These are phyloP conservation scores for Albophoma yamanashiensis DNA, from an alignment of 2,329 filamentous ascomycete genomes.

Conservation along the genomic window DNA sequence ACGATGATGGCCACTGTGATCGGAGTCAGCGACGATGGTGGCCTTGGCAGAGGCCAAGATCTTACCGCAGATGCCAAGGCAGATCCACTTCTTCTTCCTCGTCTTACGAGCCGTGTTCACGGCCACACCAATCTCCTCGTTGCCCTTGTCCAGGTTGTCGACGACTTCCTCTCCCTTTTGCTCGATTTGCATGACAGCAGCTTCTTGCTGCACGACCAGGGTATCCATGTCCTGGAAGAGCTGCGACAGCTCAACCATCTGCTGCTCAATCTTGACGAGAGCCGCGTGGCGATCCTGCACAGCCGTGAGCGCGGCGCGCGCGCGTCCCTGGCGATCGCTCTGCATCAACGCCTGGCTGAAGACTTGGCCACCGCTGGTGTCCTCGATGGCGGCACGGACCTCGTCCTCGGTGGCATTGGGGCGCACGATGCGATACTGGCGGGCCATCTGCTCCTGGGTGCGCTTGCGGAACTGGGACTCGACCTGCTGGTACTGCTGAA, in stretches of 20 bases:
- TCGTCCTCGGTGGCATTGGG: constrained; percentile 73
- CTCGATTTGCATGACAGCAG: constrained; percentile 69
- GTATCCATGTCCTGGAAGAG: constrained; percentile 86
- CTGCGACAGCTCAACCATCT: constrained; percentile 78
- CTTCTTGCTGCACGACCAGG: constrained; percentile 78
- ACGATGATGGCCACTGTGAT: constrained; percentile 38
- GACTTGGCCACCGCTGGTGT: constrained; percentile 62
- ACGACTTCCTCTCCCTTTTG: constrained; percentile 78
- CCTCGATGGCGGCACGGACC: constrained; percentile 66
- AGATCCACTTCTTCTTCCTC: constrained; percentile 95
- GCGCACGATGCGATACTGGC: constrained; percentile 83
- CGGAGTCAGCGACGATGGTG: constrained; percentile 13
- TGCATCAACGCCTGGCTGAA: constrained; percentile 82
- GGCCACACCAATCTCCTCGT: constrained; percentile 71
- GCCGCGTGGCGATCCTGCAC: constrained; percentile 76
- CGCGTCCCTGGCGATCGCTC: constrained; percentile 71
- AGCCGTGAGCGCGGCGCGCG: constrained; percentile 65
- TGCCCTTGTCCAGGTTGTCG: constrained; percentile 75
- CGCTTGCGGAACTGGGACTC: constrained; percentile 74
- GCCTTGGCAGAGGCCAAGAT: neutral
- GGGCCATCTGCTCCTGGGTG: constrained; percentile 71
- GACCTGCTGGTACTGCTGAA: constrained; percentile 69
- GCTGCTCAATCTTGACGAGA: constrained; percentile 83
- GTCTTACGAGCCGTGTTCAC: constrained; percentile 71
- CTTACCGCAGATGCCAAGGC: constrained; percentile 62